Evolutionary conservation across 192 early-diverging fungal genomes (phyloP), one percentile per base, ranked within the genome.

Genomic region (Cladochytrium replicatum): DNA sequence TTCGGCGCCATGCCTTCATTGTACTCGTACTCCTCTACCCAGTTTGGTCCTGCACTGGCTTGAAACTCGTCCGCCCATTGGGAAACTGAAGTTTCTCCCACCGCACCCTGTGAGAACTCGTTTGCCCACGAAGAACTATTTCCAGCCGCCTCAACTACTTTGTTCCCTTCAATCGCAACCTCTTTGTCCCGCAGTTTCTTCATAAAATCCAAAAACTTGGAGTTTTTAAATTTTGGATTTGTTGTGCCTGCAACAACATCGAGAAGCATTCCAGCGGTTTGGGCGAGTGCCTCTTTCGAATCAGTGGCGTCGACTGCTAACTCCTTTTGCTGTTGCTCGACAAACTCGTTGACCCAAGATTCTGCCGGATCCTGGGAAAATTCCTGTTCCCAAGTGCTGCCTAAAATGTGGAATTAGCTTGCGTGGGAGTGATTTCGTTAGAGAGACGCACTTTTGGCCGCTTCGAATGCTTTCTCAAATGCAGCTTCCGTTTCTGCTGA

Each of bases 141-240:
- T 29, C 52, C 55, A 30, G 67, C 68, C 45, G 64, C 63, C 21
- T 79, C 79, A 2, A 92, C 88, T 15, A 99, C 68, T 62, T 92
- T 87, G 54, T 94, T 83, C 27, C 86, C 89, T 49, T 86, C 86
- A 40, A 99, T 86, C 3, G 75, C 76, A 0, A 94, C 77, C 61
- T 95, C 82, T 15, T 80, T 69, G 69, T 99, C 88, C 15, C 88
- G 74, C 37, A 99, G 67, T 57, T 91, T 76, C 46, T 87, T 73
- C 91, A 99, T 97, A 60, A 99, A 83, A 8, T 73, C 77, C 66
- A 97, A 63, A 52, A 99, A 99, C 32, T 87, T 78, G 11, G 88
- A 93, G 46, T 85, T 76, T 51, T 85, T 82, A 55, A 99, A 92
- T 66, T 97, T 97, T 26, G 94, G 90, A 47, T 96, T 93, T 32